phyloP scores from a whole-genome alignment of 1,284 basidiomycete genomes.

The Phellopilus nigrolimitatus region DNA sequence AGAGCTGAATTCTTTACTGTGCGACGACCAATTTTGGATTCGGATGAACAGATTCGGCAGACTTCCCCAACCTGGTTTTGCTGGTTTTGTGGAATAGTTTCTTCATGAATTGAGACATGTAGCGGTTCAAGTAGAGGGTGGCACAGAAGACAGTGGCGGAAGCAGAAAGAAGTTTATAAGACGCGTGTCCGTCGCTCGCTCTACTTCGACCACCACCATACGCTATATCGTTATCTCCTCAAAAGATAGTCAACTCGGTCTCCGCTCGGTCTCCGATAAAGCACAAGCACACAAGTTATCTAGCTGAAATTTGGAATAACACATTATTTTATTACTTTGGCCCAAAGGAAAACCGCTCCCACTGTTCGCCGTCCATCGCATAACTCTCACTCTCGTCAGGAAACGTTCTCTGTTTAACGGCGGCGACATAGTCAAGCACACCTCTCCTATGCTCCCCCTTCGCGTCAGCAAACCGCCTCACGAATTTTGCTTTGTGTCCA shows the following conservation, averaged over 20 bases:
- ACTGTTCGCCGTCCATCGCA: constrained; percentile 70
- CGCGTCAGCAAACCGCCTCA: constrained; percentile 74
- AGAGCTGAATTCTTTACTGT: constrained; percentile 13
- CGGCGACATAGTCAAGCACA: constrained; percentile 65
- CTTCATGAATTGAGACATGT: background rate
- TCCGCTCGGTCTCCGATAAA: no score
- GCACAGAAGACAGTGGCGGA: background rate
- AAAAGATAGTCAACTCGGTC: no score
- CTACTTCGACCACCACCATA: no score
- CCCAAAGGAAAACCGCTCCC: constrained; percentile 67
- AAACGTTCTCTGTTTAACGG: constrained; percentile 72
- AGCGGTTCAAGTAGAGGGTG: background rate
- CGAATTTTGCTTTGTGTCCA: constrained; percentile 82
- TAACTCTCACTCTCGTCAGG: constrained; percentile 79
- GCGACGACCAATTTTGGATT: constrained; percentile 18
- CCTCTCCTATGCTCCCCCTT: constrained; percentile 58
- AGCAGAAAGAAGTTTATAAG: background rate
- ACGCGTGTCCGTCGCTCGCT: background rate
- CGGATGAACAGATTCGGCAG: background rate
- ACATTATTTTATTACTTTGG: no score
- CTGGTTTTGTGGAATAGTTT: background rate
- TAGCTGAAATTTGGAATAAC: no score
- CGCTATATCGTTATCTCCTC: no score
- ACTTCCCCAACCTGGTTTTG: background rate
- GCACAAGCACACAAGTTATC: background rate